Base-by-base conservation (phyloP, 352 stramenopile species). In the Pythium catenulatum region DNA sequence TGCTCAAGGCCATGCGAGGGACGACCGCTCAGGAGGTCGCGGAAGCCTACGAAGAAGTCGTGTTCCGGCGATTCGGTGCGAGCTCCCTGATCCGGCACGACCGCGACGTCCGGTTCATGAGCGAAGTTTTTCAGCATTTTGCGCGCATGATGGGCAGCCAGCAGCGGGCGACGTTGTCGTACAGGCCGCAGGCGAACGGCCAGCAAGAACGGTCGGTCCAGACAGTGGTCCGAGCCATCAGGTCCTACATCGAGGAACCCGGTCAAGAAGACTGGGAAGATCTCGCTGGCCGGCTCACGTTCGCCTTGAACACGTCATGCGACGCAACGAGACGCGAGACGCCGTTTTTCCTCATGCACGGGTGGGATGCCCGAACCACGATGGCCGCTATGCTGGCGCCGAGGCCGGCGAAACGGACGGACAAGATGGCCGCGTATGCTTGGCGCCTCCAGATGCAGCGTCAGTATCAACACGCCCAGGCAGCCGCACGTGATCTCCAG, bases 231-330 rank as follows among this genome's bases (percentile, higher is more conserved):
- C 41, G 65, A 5, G 72, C 48, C 6, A 56, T 92, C n/a, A 37
- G 39, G 11, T 43, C 69, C 0, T 92, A 92, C 32, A 46, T 87
- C 1, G 68, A 88, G 54, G 89, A 81, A 0, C 69, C 82, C 0
- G 68, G 6, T 17, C 85, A 92, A 68, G 74, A 59, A 15, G 88
- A 91, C 43, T 94, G 90, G 82, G 88, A 94, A 2, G 77, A 89
- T 0, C 19, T 91, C 0, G 83, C 79, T 0, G 74, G 89, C 19
- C 65, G 68, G 1, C 46, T 92, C 25, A 88, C 87, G 83, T 88
- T 87, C 58, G 73, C 86, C 4, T 5, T 83, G 14, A 83, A 83
- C 48, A 83, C 76, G 32, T 73, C 74, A 23, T 19, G 23, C 4
- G 46, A 83, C 48, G 23, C 36, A 25, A 77, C 58, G 6, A 56